Base-by-base conservation (phyloP, 306 rosid species). In the Acacia confusa region DNA sequence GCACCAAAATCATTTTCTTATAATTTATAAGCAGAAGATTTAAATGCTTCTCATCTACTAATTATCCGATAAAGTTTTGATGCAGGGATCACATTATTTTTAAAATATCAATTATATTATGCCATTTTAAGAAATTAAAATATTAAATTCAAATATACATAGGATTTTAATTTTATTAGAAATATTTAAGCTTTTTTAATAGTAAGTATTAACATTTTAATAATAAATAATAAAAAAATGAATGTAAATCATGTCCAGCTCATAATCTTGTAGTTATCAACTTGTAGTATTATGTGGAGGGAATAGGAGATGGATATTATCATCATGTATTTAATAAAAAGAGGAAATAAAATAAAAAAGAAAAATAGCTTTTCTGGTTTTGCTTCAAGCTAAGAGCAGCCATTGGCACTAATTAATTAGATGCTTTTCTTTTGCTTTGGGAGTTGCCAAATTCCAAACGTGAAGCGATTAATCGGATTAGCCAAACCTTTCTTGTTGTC, bases 321-420 rank as follows among this genome's bases (percentile, higher is more conserved):
- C 60, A 20, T 34, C 20, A 63, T 27, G 15, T 14, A 28, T 63
- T 63, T 15, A 25, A 63, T 47, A 69, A 40, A 15, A 19, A 41
- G 43, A 71, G 13, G 25, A 50, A 60, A 12, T 63, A 25, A 25
- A 61, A 9, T 3, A 8, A 52, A 34, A 34, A 34, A 6, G 7
- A 36, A 4, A 47, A 13, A 27, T 27, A 10, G 0, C 67, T 57
- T 41, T 7, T 70, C 24, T 45, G 53, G 57, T 38, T 32, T 72
- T 78, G 24, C 79, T 83, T 72, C 52, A 72, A n/a, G n/a, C n/a
- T n/a, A n/a, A 72, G 44, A 65, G 61, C 5, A 64, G 43, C 64
- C 79, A 61, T 11, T 27, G 68, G 8, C 67, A 71, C 52, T 47
- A 43, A 25, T 70, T 27, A 10, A 10, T 61, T 58, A 14, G 25